Conservation (phyloP, 192 early-diverging fungal genomes). For the Mortierella alpina region DNA sequence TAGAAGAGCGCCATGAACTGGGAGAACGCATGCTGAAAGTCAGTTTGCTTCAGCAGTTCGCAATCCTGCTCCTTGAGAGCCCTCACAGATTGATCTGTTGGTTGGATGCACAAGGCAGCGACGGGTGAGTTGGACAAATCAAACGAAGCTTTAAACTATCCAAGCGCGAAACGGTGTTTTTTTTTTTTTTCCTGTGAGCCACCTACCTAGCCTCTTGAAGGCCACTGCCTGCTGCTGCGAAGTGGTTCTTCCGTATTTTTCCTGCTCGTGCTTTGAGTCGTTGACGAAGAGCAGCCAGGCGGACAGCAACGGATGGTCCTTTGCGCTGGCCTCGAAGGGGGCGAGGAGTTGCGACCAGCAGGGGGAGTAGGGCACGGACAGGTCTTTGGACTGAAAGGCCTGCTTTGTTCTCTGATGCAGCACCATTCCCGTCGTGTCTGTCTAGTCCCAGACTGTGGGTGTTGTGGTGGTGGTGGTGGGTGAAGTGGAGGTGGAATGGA, state of each 20-base stretch:
- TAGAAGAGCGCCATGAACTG: conserved; percentile 42
- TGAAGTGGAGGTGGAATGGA: not conserved
- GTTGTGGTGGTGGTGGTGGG: not conserved
- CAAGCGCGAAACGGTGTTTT: not conserved
- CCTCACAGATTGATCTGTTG: conserved; percentile 35
- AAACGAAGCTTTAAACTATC: not conserved
- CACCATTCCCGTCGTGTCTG: conserved; percentile 21
- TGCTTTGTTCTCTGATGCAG: conserved; percentile 55
- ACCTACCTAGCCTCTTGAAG: conserved; percentile 49
- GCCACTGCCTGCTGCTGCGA: conserved; percentile 45
- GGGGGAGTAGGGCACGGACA: conserved; percentile 37
- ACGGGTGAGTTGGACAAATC: not conserved
- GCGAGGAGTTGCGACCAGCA: conserved; percentile 31
- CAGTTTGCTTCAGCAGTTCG: conserved; percentile 22
- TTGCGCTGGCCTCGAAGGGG: conserved; percentile 3
- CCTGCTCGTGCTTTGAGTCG: conserved; percentile 46
- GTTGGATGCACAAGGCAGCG: not conserved
- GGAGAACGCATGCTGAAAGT: conserved; percentile 47
- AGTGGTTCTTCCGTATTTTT: conserved; percentile 42
- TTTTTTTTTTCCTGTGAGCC: not conserved
- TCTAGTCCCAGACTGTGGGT: not conserved
- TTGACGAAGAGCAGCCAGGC: conserved; percentile 39
- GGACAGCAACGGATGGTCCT: conserved; percentile 27
- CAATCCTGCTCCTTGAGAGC: conserved; percentile 29
- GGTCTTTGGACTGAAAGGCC: conserved; percentile 53